Evolutionary conservation across 495 filamentous ascomycete genomes (phyloP), one percentile per base, ranked within the genome.

Genomic region (Hyphodiscus hymeniophilus): DNA sequence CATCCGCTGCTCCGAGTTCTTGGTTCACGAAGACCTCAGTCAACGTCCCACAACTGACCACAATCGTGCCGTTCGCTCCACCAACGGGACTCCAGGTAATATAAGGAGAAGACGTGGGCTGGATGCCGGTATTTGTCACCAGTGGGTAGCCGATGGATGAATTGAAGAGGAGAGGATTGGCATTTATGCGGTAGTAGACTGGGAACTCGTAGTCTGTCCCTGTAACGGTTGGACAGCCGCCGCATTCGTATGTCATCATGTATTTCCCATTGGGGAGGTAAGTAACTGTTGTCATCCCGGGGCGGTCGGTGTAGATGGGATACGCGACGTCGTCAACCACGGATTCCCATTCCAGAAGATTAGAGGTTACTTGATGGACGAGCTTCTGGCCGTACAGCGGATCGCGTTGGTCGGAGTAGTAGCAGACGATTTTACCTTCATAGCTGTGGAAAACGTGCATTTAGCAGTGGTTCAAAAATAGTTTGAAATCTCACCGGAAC

Each of bases 371-470:
- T 54, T 84, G 79, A 54, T 85, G 80, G 3, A 70, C 70, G 21
- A 87, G 62, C 50, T 84, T 84, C 60, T 87, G 83, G 20, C 81
- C 81, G 53, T 87, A 65, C 0, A 64, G 66, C 15, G 70, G 63
- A 57, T 85, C 81, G 31, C 83, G 69, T 55, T 85, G 81, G 56
- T 87, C 83, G 3, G 80, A 77, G 63, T 85, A 87, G 61, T 79
- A 87, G 62, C 65, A 66, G 18, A 85, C 69, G 17, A 86, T 60
- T 47, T 77, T 66, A 38, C 72, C 64, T 21, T 82, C 65, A 55
- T 77, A 60, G n/a, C n/a, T n/a, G n/a, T n/a, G n/a, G n/a, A n/a
- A n/a, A n/a, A n/a, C n/a, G n/a, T n/a, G n/a, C n/a, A n/a, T n/a
- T n/a, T n/a, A n/a, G n/a, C n/a, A n/a, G n/a, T n/a, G n/a, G n/a